Percentiles rank a stretch among this genome's conserved stretches.
Evolutionary conservation across 2,329 filamentous ascomycete genomes (phyloP).

Genomic region (Chaetomium sp.): DNA sequence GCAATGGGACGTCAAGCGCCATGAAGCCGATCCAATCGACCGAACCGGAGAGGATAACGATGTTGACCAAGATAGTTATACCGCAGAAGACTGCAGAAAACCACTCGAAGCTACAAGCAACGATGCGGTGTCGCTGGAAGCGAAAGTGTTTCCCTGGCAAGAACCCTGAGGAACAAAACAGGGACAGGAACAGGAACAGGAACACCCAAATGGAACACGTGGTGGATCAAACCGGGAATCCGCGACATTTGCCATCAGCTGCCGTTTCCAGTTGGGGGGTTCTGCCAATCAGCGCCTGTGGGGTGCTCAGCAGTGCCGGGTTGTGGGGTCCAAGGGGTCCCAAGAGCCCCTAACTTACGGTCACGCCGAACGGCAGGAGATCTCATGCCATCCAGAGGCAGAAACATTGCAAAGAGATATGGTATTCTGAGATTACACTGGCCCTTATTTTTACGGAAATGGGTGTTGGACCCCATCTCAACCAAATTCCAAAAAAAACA

Average conservation of each 20-base stretch:
- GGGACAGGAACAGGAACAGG: not conserved
- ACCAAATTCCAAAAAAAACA: too few relatives aligned
- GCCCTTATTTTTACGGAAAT: too few relatives aligned
- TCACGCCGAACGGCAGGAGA: too few relatives aligned
- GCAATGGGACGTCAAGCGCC: constrained; percentile 4
- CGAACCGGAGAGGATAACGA: not conserved
- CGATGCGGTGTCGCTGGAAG: too few relatives aligned
- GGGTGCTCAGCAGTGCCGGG: not conserved
- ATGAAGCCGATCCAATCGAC: not conserved
- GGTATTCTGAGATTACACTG: too few relatives aligned
- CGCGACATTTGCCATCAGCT: constrained; percentile 7
- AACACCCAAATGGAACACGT: not conserved
- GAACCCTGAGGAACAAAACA: too few relatives aligned
- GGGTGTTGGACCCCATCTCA: too few relatives aligned
- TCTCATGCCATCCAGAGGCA: too few relatives aligned
- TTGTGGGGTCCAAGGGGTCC: not conserved
- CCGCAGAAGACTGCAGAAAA: not conserved
- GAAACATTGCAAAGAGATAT: too few relatives aligned
- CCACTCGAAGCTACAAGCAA: too few relatives aligned
- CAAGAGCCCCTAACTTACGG: not conserved
- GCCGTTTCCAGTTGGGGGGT: constrained; percentile 11
- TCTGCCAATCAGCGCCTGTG: constrained; percentile 13
- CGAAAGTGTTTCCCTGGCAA: too few relatives aligned
- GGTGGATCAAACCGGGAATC: not conserved
- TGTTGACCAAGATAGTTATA: not conserved